Percentiles rank a stretch among this genome's conserved stretches.
Evolutionary conservation across 768 basidiomycete genomes (phyloP).

Genomic region (Tephrocybe sp.): DNA sequence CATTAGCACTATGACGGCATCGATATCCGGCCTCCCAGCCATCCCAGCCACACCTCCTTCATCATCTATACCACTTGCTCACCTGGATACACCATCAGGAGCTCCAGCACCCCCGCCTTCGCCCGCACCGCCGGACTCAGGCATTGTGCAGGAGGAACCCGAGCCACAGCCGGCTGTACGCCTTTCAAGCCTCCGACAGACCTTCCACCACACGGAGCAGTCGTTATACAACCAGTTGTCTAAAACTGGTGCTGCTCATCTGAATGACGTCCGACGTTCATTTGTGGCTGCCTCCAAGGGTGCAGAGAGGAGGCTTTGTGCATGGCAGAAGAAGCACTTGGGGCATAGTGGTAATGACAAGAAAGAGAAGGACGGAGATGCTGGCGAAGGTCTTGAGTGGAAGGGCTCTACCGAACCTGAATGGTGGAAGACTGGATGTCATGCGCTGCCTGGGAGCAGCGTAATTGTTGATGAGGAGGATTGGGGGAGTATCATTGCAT

Average conservation of each 20-base stretch:
- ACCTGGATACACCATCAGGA: background rate
- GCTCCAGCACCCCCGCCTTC: constrained; percentile 9
- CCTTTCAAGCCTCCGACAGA: constrained; percentile 49
- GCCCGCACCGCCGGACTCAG: constrained; percentile 17
- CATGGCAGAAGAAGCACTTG: constrained; percentile 71
- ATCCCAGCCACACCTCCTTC: background rate
- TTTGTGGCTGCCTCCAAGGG: constrained; percentile 56
- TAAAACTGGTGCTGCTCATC: constrained; percentile 38
- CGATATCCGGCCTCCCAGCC: background rate
- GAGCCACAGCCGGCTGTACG: constrained; percentile 33
- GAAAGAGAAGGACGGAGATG: constrained; percentile 11
- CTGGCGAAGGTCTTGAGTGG: constrained; percentile 25
- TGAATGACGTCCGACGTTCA: constrained; percentile 64
- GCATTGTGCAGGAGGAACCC: constrained; percentile 14
- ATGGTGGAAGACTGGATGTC: constrained; percentile 64
- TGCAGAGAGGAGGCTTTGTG: constrained; percentile 50
- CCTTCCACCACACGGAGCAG: constrained; percentile 62
- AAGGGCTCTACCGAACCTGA: constrained; percentile 44
- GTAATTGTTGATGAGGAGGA: constrained; percentile 69
- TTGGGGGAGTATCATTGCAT: constrained; percentile 80
- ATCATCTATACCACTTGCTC: background rate
- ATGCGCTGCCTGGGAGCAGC: constrained; percentile 67
- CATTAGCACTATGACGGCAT: background rate
- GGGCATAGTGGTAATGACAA: background rate
- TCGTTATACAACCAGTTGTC: constrained; percentile 55